A percentile compares a stretch with the other conserved stretches of the same genome.
phyloP scores from a whole-genome alignment of 352 stramenopile genomes.

The Phytophthora colocasiae region DNA sequence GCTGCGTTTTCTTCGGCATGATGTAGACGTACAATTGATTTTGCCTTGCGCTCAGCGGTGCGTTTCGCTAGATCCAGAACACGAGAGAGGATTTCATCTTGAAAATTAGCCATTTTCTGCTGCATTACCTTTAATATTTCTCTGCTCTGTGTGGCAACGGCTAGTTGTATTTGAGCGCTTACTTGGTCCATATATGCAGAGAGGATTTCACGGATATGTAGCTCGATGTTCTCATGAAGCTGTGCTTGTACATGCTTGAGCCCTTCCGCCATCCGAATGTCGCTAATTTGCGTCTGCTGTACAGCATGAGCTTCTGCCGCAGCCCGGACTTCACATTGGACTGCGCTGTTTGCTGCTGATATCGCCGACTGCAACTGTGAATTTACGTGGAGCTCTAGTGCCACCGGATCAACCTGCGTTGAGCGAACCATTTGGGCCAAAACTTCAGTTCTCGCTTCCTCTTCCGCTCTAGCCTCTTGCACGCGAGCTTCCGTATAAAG shows the following conservation, averaged over 20 bases:
- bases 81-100: too few relatives aligned
- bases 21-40: too few relatives aligned
- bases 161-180: too few relatives aligned
- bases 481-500: conserved; percentile 7
- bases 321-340: conserved; percentile 8
- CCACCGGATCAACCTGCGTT: background rate
- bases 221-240: background rate
- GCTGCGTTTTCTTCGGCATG: too few relatives aligned
- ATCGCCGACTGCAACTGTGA: conserved; percentile 9
- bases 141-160: too few relatives aligned
- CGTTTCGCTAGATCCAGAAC: too few relatives aligned
- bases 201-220: too few relatives aligned
- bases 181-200: too few relatives aligned
- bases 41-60: too few relatives aligned
- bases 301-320: too few relatives aligned
- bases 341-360: conserved; percentile 3
- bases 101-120: too few relatives aligned
- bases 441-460: background rate
- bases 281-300: conserved; percentile 4
- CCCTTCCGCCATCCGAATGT: background rate
- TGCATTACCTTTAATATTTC: too few relatives aligned
- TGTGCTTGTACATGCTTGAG: background rate
- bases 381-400: conserved; percentile 11
- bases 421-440: conserved; percentile 8
- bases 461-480: conserved; percentile 1